A percentile compares a stretch with the other conserved stretches of the same genome.
These are phyloP conservation scores for Paramecium sonneborni DNA, from an alignment of 73 alveolate species.

Conservation along the genomic window DNA sequence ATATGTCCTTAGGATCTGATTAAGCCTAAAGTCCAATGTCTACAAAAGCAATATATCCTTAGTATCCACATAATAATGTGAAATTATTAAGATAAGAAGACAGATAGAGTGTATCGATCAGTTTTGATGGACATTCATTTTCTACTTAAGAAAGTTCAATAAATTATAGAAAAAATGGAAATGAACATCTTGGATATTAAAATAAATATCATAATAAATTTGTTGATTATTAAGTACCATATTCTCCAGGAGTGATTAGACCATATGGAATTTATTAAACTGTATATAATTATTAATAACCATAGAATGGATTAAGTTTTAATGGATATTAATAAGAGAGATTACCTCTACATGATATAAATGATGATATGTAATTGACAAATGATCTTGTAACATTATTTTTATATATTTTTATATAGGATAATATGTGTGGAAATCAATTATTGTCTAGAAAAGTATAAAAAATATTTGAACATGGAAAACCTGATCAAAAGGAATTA, in stretches of 20 bases:
- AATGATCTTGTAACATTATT: not conserved
- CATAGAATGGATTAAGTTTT: not conserved
- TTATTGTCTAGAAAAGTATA: not conserved
- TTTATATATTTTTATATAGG: not conserved
- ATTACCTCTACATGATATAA: not conserved
- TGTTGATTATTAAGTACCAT: not conserved
- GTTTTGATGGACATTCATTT: conserved; percentile 47
- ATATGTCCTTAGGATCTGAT: conserved; percentile 32
- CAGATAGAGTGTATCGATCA: not conserved
- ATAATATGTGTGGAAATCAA: conserved; percentile 47
- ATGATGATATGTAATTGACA: conserved; percentile 30
- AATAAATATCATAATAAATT: not conserved
- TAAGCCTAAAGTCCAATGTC: conserved; percentile 11
- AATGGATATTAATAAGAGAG: not conserved
- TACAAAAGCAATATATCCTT: not conserved
- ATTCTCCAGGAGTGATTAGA: conserved; percentile 1
- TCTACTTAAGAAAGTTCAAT: conserved; percentile 18
- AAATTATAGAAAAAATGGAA: not conserved
- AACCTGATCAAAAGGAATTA: conserved; percentile 17
- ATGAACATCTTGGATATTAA: not conserved
- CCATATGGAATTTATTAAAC: not conserved
- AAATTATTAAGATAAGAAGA: not conserved
- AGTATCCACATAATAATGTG: not conserved
- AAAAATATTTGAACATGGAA: conserved; percentile 39
- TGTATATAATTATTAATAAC: not conserved